These are phyloP conservation scores for Talaromyces marneffei DNA, from an alignment of 2,329 filamentous ascomycete genomes.

Conservation along the genomic window DNA sequence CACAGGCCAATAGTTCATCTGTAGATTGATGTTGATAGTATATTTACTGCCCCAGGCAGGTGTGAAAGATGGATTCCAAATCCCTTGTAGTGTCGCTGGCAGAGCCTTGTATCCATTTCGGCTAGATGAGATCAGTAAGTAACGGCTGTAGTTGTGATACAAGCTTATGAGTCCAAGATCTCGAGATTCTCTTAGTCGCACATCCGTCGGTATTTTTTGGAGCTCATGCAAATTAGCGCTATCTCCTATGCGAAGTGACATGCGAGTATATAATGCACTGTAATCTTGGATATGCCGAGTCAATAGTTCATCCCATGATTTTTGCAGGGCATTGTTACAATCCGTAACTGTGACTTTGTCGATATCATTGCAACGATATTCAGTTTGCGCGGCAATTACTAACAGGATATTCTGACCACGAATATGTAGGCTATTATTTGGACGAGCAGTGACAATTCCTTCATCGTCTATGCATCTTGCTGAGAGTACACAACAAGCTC, in stretches of 20 bases:
- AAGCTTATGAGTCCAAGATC: conserved; percentile 51
- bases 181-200: conserved; percentile 25
- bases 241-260: conserved; percentile 16
- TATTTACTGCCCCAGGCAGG: conserved; percentile 53
- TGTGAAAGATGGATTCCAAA: conserved; percentile 47
- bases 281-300: conserved; percentile 33
- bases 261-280: conserved; percentile 25
- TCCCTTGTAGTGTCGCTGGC: conserved; percentile 53
- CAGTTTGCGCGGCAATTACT: conserved; percentile 37
- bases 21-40: conserved; percentile 54
- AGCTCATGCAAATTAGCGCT: not conserved
- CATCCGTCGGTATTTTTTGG: conserved; percentile 26
- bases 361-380: conserved; percentile 29
- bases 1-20: conserved; percentile 57
- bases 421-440: conserved; percentile 32
- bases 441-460: conserved; percentile 27
- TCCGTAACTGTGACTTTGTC: conserved; percentile 25
- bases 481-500: conserved; percentile 28
- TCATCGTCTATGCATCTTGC: conserved; percentile 23
- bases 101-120: conserved; percentile 41
- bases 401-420: conserved; percentile 34
- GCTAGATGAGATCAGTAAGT: conserved; percentile 52
- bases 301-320: conserved; percentile 21
- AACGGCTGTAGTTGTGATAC: conserved; percentile 50
- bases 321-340: conserved; percentile 20